Evolutionary conservation across 805 yeast species (phyloP).

Genomic region (Candida qinlingensis): DNA sequence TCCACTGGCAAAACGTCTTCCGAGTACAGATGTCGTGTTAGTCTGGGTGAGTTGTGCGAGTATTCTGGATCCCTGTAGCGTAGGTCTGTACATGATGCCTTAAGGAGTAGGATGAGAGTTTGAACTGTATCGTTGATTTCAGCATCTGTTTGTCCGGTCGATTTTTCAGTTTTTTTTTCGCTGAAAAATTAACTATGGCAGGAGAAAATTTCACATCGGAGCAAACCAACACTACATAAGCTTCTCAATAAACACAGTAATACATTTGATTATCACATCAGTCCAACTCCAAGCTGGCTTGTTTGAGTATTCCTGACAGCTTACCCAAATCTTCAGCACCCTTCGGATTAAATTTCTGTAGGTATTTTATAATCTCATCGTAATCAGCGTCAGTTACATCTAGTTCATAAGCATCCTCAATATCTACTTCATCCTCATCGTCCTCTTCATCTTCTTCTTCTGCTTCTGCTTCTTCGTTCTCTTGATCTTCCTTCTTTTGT

Average conservation of each 20-base stretch:
- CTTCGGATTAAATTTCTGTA: constrained; percentile 20
- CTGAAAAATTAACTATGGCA: background rate
- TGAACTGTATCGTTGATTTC: too few relatives aligned
- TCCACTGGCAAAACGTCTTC: constrained; percentile 9
- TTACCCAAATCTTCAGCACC: constrained; percentile 20
- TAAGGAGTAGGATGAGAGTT: too few relatives aligned
- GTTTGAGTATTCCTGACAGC: constrained; percentile 15
- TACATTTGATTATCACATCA: background rate
- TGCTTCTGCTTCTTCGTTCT: constrained; percentile 14
- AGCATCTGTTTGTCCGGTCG: background rate
- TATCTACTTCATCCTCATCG: constrained; percentile 26
- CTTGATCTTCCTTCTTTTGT: constrained; percentile 19
- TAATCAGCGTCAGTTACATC: constrained; percentile 21
- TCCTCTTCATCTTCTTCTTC: constrained; percentile 24
- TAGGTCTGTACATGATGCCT: constrained; percentile 4
- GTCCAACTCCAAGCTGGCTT: constrained; percentile 10
- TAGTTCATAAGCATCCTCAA: constrained; percentile 28
- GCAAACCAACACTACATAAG: too few relatives aligned
- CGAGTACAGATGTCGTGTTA: background rate
- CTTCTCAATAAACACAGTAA: background rate
- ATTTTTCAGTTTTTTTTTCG: background rate
- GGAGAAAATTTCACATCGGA: background rate
- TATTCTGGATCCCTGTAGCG: background rate
- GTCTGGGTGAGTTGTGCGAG: constrained; percentile 1
- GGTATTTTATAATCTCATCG: constrained; percentile 18